A percentile compares a stretch with the other conserved stretches of the same genome.
Conservation (phyloP, 78 protist species). For the Guillardia theta region DNA sequence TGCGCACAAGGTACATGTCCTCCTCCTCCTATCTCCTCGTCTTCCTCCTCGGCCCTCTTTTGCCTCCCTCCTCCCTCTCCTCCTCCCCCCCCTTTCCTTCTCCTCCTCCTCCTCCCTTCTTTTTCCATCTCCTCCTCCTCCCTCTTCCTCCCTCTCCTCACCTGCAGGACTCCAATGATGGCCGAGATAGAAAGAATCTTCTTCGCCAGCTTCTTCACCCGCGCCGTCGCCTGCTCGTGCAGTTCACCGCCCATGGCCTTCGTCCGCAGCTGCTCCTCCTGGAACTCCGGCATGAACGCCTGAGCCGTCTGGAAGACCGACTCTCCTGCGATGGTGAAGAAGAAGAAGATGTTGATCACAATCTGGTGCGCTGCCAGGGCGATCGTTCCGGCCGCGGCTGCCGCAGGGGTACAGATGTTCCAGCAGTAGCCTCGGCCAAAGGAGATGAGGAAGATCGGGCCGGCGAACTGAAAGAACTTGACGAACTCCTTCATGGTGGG, state of each 20-base stretch:
- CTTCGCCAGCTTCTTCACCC: constrained; percentile 16
- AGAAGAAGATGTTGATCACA: background rate
- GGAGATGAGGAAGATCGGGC: background rate
- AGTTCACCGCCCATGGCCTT: background rate
- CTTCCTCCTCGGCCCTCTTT: too few relatives aligned
- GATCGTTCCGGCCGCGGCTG: background rate
- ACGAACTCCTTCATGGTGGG: too few relatives aligned
- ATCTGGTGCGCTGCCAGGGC: background rate
- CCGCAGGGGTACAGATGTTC: background rate
- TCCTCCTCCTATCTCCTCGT: too few relatives aligned
- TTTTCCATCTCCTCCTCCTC: too few relatives aligned
- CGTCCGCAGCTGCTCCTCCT: background rate
- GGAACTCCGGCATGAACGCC: background rate
- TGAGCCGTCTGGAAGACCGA: background rate
- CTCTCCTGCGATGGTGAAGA: background rate
- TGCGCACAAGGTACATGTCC: too few relatives aligned
- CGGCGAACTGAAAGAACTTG: too few relatives aligned
- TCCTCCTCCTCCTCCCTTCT: too few relatives aligned
- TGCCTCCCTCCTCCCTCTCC: too few relatives aligned
- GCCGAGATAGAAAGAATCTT: background rate
- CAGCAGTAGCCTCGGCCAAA: background rate
- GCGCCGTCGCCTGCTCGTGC: background rate
- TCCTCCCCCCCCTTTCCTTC: too few relatives aligned
- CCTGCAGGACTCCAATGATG: background rate
- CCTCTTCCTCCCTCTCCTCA: too few relatives aligned